Evolutionary conservation across 768 basidiomycete species (phyloP).

Genomic region (Russula foetens): DNA sequence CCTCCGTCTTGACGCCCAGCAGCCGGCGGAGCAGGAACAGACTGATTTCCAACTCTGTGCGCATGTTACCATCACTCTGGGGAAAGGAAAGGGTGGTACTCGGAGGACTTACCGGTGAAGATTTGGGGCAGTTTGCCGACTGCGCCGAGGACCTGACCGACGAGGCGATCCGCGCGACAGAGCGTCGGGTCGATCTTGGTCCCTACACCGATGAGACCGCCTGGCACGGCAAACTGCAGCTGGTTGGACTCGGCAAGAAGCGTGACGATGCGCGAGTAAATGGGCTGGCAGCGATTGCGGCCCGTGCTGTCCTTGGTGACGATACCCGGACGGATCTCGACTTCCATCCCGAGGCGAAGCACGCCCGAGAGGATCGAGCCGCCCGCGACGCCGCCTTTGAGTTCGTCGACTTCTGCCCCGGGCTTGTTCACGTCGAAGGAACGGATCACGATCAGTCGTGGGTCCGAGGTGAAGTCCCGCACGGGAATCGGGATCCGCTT

Average conservation of each 20-base stretch:
- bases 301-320: constrained; percentile 92
- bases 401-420: constrained; percentile 91
- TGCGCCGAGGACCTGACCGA: constrained; percentile 93
- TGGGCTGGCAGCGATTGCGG: constrained; percentile 85
- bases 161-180: constrained; percentile 92
- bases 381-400: constrained; percentile 97
- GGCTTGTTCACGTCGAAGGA: constrained; percentile 99
- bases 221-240: constrained; percentile 91
- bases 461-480: constrained; percentile 87
- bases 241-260: constrained; percentile 94
- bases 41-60: constrained; percentile 81
- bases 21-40: constrained; percentile 92
- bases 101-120: constrained; percentile 58
- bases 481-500: constrained; percentile 92
- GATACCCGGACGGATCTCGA: constrained; percentile 95
- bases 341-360: constrained; percentile 82
- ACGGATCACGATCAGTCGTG: constrained; percentile 95
- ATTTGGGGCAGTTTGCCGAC: constrained; percentile 93
- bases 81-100: neutral
- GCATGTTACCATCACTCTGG: no score
- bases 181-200: constrained; percentile 95
- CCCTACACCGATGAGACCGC: constrained; percentile 96
- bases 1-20: constrained; percentile 97
- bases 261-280: constrained; percentile 85
- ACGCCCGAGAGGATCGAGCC: constrained; percentile 93